Conservation (phyloP, 768 basidiomycete species). For the Mycena rosella region DNA sequence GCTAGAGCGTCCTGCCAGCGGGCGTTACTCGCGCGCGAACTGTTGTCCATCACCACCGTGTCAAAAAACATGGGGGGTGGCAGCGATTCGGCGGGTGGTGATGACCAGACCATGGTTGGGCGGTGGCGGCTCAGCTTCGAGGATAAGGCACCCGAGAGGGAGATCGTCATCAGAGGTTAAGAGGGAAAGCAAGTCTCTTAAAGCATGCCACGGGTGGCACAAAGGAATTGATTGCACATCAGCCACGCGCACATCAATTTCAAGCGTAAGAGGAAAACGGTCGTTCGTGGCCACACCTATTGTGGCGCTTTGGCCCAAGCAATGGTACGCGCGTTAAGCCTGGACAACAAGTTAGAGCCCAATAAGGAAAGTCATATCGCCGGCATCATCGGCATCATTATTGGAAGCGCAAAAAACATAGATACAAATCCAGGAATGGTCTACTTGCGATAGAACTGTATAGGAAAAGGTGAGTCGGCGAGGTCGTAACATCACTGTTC, state of each 20-base stretch:
- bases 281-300: background rate
- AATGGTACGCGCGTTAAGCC: background rate
- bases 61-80: constrained; percentile 16
- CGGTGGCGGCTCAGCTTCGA: background rate
- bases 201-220: constrained; percentile 10
- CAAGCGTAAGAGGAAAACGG: background rate
- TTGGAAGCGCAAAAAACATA: constrained; percentile 11
- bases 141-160: background rate
- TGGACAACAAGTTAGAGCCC: background rate
- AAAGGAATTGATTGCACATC: constrained; percentile 25
- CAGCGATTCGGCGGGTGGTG: constrained; percentile 15
- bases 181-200: background rate
- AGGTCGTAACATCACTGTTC: constrained; percentile 15
- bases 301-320: background rate
- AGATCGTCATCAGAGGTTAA: background rate
- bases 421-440: constrained; percentile 37
- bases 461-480: constrained; percentile 35
- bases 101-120: background rate
- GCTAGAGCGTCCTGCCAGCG: background rate
- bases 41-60: background rate
- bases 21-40: no score
- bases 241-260: background rate
- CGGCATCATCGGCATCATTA: background rate
- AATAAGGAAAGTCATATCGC: constrained; percentile 10
- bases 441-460: constrained; percentile 86